A percentile compares a stretch with the other conserved stretches of the same genome.
Evolutionary conservation across 2,329 filamentous ascomycete species (phyloP).

Genomic region (Aureobasidium sp.): DNA sequence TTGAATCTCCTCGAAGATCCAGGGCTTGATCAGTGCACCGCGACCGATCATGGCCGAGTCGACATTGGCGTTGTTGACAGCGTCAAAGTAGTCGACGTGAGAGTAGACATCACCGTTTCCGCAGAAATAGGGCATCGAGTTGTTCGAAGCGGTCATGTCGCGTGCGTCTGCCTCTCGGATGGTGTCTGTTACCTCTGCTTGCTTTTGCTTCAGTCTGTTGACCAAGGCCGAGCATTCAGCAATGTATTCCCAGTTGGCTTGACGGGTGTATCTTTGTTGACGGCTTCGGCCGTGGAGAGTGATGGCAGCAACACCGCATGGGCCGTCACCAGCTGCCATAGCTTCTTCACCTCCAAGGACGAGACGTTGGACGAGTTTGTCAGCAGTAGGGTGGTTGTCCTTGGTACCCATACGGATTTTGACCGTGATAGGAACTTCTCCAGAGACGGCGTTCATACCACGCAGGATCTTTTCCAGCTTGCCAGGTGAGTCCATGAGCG

Average conservation of each 20-base stretch:
- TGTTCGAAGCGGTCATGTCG: conserved; percentile 56
- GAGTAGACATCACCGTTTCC: conserved; percentile 97
- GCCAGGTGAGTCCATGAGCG: conserved; percentile 74
- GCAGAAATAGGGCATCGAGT: conserved; percentile 74
- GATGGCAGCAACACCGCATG: conserved; percentile 84
- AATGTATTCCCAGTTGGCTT: conserved; percentile 94
- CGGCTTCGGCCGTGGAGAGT: conserved; percentile 89
- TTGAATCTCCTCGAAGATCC: conserved; percentile 96
- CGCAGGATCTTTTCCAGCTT: conserved; percentile 92
- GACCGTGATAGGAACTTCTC: conserved; percentile 82
- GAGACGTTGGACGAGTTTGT: conserved; percentile 73
- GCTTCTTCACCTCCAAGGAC: conserved; percentile 71
- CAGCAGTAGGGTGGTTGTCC: conserved; percentile 68
- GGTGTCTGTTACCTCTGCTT: conserved; percentile 63
- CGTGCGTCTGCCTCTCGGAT: conserved; percentile 66
- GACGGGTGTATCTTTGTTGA: conserved; percentile 87
- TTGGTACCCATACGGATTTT: conserved; percentile 91
- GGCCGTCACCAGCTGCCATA: conserved; percentile 55
- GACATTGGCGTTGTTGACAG: conserved; percentile 68
- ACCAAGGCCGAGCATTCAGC: conserved; percentile 80
- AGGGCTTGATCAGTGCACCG: conserved; percentile 92
- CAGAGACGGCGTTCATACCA: conserved; percentile 91
- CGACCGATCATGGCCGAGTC: conserved; percentile 97
- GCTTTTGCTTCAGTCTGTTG: conserved; percentile 65
- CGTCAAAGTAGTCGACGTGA: conserved; percentile 74